Evolutionary conservation across 371 early-diverging fungal genomes (phyloP), one percentile per base, ranked within the genome.

Genomic region (Caulochytrium protostelioides): DNA sequence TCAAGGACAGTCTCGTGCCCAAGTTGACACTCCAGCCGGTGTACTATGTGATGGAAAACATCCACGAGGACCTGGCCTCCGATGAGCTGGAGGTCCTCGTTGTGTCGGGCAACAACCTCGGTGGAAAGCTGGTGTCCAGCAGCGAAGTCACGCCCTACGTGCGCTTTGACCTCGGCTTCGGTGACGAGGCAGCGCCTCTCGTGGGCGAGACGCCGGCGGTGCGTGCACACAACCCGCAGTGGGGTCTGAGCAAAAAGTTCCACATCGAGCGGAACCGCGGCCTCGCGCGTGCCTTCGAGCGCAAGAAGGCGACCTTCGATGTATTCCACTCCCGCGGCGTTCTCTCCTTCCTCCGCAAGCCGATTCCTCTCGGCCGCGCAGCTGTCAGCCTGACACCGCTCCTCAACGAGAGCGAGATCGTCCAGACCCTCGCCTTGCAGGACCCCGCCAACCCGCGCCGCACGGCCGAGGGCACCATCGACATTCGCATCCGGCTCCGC

Each of bases 51-150:
- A 47, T 71, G 8, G 67, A 66, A 38, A 59, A 68, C 26, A 43
- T 53, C 6, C 43, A 59, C 33, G 50, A 62, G 26, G 72, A 75
- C 25, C 44, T 81, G 22, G 59, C 66, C 1, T 28, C 54, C 14
- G 74, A 75, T 19, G 77, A 78, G 36, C 49, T 76, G 56, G 70
- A 74, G 32, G 48, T 82, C 4, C 40, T 46, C 13, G 59, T 80
- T 15, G 49, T 62, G 14, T 37, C 61, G 14, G 75, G 70, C 0
- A 54, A 43, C 32, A 70, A 67, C 32, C 32, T 78, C 17, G 61
- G 64, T 4, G 57, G 50, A 2, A 46, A 65, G 32, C 74, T 69
- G 24, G 58, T 72, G 0, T 42, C 60, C 1, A 6, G 23, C n/a
- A n/a, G n/a, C n/a, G n/a, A n/a, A n/a, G n/a, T n/a, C n/a, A n/a